Percentiles rank a stretch among this genome's conserved stretches.
These are phyloP conservation scores for Claviceps pazoutovae DNA, from an alignment of 2,329 filamentous ascomycete species.

Conservation along the genomic window DNA sequence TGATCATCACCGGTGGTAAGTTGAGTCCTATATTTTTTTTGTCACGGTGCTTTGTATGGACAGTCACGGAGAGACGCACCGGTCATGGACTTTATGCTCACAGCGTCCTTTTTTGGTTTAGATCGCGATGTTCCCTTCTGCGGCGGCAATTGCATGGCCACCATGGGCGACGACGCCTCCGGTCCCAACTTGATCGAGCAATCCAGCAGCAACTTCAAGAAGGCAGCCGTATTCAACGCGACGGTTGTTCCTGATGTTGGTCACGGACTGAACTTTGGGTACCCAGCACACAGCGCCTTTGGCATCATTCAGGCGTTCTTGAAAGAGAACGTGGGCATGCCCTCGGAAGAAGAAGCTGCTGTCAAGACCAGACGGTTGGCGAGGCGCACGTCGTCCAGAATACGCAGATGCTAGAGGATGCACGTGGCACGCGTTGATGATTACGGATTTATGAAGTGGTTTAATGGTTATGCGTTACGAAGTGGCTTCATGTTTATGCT, in stretches of 20 bases:
- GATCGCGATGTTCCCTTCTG: slow-evolving; percentile 42
- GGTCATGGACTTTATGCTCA: neutral
- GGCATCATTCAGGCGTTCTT: slow-evolving; percentile 23
- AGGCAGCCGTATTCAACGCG: slow-evolving; percentile 34
- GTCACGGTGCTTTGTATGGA: neutral
- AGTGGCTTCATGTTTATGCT: too few species aligned
- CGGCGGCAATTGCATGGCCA: slow-evolving; percentile 43
- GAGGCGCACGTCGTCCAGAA: neutral
- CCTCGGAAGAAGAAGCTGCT: neutral
- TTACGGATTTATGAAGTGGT: neutral
- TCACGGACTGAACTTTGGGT: slow-evolving; percentile 36
- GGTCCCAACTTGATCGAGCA: slow-evolving; percentile 28
- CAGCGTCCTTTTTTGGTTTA: slow-evolving; percentile 7
- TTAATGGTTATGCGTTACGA: neutral
- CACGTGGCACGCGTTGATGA: neutral
- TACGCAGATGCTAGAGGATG: neutral
- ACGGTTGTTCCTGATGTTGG: slow-evolving; percentile 38
- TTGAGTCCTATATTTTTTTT: neutral
- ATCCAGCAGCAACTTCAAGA: slow-evolving; percentile 27
- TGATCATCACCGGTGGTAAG: slow-evolving; percentile 43
- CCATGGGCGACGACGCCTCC: slow-evolving; percentile 20
- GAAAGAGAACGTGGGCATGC: neutral
- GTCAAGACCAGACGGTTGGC: neutral
- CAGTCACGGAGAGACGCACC: too few species aligned
- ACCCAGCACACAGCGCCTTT: slow-evolving; percentile 20